phyloP scores from a whole-genome alignment of 148 eudicot species.

The Cornus controversa region DNA sequence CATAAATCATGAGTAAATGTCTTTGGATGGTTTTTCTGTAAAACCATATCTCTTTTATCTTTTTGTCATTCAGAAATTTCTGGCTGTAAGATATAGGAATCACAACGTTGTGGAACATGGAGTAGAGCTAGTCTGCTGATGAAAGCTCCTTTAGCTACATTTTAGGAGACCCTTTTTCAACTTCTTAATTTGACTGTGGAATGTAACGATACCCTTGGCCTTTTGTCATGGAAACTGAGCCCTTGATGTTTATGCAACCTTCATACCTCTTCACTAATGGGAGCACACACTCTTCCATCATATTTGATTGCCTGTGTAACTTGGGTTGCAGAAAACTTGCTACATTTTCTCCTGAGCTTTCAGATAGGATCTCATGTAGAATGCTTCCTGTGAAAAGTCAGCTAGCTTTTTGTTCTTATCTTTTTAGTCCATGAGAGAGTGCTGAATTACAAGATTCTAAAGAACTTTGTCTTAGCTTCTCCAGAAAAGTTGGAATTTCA shows the following conservation, averaged over 20 bases:
- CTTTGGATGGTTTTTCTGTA: background rate
- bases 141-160: background rate
- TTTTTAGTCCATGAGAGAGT: background rate
- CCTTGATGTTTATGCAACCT: background rate
- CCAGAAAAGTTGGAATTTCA: background rate
- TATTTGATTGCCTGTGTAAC: background rate
- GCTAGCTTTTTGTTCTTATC: background rate
- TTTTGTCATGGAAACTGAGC: background rate
- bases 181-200: background rate
- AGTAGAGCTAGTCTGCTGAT: background rate
- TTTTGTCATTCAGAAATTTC: too few species aligned
- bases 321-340: background rate
- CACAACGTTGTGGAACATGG: background rate
- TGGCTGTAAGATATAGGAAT: background rate
- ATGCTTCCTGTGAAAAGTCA: background rate
- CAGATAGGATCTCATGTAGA: background rate
- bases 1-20: background rate
- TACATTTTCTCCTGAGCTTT: background rate
- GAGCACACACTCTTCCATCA: background rate
- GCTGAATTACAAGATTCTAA: background rate
- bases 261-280: background rate
- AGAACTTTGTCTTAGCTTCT: background rate
- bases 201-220: background rate
- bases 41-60: background rate
- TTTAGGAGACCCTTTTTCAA: too few species aligned